phyloP scores from a whole-genome alignment of 352 stramenopile species.

The Globisporangium mamillatum region DNA sequence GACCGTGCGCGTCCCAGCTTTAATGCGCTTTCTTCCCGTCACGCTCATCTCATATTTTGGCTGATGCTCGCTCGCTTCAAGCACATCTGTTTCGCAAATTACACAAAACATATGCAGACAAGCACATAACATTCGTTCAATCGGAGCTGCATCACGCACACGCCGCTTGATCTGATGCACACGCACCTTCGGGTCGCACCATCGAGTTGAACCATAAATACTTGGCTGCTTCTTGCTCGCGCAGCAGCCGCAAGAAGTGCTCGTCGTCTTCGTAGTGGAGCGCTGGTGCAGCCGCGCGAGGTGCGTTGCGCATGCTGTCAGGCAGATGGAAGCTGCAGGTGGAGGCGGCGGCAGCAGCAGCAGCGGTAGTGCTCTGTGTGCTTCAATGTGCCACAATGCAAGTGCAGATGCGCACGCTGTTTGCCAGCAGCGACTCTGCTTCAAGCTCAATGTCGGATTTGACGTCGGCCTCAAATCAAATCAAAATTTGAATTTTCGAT shows the following conservation, averaged over 20 bases:
- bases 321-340: background rate
- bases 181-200: conserved; percentile 62
- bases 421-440: background rate
- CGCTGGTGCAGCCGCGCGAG: background rate
- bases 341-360: background rate
- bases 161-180: background rate
- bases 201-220: conserved; percentile 72
- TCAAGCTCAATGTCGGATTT: conserved; percentile 2
- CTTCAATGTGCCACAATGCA: background rate
- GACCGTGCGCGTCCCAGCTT: conserved; percentile 51
- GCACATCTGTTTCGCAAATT: conserved; percentile 42
- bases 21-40: conserved; percentile 69
- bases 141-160: background rate
- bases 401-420: conserved; percentile 2
- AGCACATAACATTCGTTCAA: background rate
- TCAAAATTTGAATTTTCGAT: conserved; percentile 18
- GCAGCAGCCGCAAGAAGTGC: conserved; percentile 16
- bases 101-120: conserved; percentile 1
- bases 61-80: conserved; percentile 67
- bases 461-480: background rate
- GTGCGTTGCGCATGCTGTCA: conserved; percentile 10
- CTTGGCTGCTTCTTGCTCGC: conserved; percentile 18
- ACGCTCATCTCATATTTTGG: conserved; percentile 77
- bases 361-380: background rate
- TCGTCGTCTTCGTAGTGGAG: conserved; percentile 26